Evolutionary conservation across 2,329 filamentous ascomycete species (phyloP), one percentile per base, ranked within the genome.

Genomic region (Botryotinia globosa): DNA sequence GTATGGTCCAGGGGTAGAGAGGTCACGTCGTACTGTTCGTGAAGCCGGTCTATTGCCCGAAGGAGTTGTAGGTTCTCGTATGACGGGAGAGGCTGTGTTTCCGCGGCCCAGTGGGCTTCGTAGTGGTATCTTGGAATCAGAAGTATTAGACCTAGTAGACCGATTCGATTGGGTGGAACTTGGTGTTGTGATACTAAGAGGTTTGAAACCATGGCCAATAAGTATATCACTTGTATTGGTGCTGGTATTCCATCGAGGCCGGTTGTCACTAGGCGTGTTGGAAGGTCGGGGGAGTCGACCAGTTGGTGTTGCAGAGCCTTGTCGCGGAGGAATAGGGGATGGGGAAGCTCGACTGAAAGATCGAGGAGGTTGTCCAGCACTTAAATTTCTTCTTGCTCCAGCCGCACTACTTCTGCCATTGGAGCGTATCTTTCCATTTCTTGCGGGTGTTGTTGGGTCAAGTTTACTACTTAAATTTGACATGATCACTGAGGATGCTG

Each of bases 161-260:
- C 74, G 73, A 59, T 74, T 78, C 8, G 75, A 73, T 67, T 76
- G 77, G 39, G 68, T 73, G 42, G 75, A 75, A n/a, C 77, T 80
- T 66, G 79, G 79, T 10, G 78, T 80, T 34, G 87, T 89, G 62
- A 88, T 82, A 51, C 82, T 87, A 18, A 91, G 82, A 18, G 90
- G 88, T 77, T 88, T 91, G 82, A 89, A 91, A 80, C 89, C 88
- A 80, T 92, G 90, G 39, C 90, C 89, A n/a, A 88, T 87, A 45
- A 91, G 86, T n/a, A 89, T 83, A 74, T 89, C 87, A 10, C 83
- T 83, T 7, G 88, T 87, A 77, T 91, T 93, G 9, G 89, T 88
- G 44, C 90, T 92, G 18, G 78, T 79, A 79, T 90, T 95, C 93
- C 93, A 96, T 73, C 89, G 87, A 5, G 93, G 93, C 68, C 91